Conservation (phyloP, 352 stramenopile species). For the Globisporangium alternatum region DNA sequence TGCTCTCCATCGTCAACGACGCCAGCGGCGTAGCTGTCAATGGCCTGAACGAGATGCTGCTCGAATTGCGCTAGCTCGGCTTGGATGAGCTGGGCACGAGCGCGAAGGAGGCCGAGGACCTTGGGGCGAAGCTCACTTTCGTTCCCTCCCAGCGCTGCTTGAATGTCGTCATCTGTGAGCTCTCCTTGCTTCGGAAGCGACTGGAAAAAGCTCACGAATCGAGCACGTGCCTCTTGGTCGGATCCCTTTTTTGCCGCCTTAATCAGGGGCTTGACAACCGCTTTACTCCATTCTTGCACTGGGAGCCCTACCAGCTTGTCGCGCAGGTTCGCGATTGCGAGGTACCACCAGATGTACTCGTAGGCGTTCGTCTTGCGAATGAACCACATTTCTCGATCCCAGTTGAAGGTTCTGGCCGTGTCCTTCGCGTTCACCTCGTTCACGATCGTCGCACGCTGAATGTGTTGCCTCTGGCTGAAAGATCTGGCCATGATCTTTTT, state of each 20-base stretch:
- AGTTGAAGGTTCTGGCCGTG: no score
- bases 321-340: neutral
- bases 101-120: neutral
- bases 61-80: neutral
- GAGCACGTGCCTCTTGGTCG: neutral
- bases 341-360: neutral
- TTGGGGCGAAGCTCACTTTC: neutral
- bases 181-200: neutral
- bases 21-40: neutral
- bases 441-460: no score
- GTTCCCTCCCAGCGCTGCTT: neutral
- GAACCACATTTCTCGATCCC: neutral
- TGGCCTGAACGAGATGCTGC: neutral
- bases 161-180: neutral
- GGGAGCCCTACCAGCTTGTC: neutral
- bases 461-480: no score
- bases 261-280: neutral
- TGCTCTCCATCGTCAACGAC: neutral
- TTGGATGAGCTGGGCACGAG: neutral
- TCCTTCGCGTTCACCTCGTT: no score
- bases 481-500: no score
- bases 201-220: neutral
- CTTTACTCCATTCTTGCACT: neutral
- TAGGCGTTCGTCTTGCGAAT: neutral
- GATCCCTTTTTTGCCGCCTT: neutral